A percentile compares a stretch with the other conserved stretches of the same genome.
phyloP scores from a whole-genome alignment of 805 yeast species.

The Pichia gijzeniarum region DNA sequence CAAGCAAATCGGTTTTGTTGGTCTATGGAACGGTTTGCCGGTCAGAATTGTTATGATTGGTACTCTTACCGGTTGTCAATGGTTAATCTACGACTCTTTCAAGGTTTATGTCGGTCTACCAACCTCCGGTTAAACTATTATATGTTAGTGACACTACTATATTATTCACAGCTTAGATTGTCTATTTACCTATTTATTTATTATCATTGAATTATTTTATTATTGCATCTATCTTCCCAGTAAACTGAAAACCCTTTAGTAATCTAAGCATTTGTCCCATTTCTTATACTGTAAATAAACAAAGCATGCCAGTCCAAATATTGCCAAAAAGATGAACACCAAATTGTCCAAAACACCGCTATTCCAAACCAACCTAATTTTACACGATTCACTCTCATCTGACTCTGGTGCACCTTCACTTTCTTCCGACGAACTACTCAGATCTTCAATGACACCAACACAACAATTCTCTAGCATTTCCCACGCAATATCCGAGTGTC shows the following conservation, averaged over 20 bases:
- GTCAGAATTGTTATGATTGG: slow-evolving; percentile 97
- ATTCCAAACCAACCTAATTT: slow-evolving; percentile 5
- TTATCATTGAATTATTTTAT: neutral
- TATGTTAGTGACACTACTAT: neutral
- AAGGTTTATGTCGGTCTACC: slow-evolving; percentile 93
- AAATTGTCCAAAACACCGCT: slow-evolving; percentile 1
- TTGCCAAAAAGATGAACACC: slow-evolving; percentile 18
- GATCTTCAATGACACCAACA: slow-evolving; percentile 56
- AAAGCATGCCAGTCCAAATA: slow-evolving; percentile 24
- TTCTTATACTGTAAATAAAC: slow-evolving; percentile 27
- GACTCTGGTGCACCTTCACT: slow-evolving; percentile 16
- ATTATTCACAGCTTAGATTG: neutral
- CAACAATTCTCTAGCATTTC: slow-evolving; percentile 79
- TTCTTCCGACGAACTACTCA: neutral
- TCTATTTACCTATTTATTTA: neutral
- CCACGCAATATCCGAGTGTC: slow-evolving; percentile 78
- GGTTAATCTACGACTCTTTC: slow-evolving; percentile 95
- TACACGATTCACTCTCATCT: slow-evolving; percentile 5
- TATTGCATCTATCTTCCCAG: neutral
- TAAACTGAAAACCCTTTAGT: too few relatives aligned
- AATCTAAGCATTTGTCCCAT: slow-evolving; percentile 16
- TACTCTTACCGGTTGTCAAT: slow-evolving; percentile 93
- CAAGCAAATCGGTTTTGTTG: slow-evolving; percentile 75
- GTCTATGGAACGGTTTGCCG: slow-evolving; percentile 92
- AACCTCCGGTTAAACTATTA: slow-evolving; percentile 58